Conservation (phyloP, 345 rosid genomes). For the Ricinus communis region DNA sequence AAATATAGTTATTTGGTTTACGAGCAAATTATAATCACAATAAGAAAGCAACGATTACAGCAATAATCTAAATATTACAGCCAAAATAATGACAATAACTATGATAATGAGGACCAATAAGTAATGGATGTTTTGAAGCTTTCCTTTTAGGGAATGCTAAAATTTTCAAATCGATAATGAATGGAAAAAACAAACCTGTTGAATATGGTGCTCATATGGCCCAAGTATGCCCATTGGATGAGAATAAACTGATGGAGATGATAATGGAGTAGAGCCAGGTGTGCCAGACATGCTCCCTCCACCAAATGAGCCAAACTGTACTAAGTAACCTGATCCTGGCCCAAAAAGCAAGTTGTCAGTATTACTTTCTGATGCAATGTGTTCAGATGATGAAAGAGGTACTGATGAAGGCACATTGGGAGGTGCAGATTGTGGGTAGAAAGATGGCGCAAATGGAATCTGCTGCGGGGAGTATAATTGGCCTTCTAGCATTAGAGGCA, state of each 20-base stretch:
- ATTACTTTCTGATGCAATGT: constrained; percentile 41
- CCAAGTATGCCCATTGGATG: constrained; percentile 74
- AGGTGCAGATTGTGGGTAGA: constrained; percentile 39
- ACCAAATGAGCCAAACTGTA: constrained; percentile 56
- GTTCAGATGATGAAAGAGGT: constrained; percentile 43
- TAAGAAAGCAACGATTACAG: background rate
- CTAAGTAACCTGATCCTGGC: constrained; percentile 50
- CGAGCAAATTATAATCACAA: background rate
- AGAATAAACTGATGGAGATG: constrained; percentile 50
- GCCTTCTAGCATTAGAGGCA: constrained; percentile 55
- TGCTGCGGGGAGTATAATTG: constrained; percentile 52
- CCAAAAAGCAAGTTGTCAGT: constrained; percentile 42
- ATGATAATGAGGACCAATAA: background rate
- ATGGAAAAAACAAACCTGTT: constrained; percentile 44
- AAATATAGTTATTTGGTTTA: background rate
- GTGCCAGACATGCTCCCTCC: constrained; percentile 41
- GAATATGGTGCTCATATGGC: constrained; percentile 57
- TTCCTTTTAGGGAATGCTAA: background rate
- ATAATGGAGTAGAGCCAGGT: constrained; percentile 38
- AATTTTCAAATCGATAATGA: background rate
- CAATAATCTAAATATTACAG: too few species aligned
- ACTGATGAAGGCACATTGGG: constrained; percentile 44
- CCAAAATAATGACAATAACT: background rate
- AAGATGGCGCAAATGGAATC: constrained; percentile 48
- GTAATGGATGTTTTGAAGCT: background rate